A percentile compares a stretch with the other conserved stretches of the same genome.
phyloP scores from a whole-genome alignment of 306 rosid genomes.

The Malus asiatica region DNA sequence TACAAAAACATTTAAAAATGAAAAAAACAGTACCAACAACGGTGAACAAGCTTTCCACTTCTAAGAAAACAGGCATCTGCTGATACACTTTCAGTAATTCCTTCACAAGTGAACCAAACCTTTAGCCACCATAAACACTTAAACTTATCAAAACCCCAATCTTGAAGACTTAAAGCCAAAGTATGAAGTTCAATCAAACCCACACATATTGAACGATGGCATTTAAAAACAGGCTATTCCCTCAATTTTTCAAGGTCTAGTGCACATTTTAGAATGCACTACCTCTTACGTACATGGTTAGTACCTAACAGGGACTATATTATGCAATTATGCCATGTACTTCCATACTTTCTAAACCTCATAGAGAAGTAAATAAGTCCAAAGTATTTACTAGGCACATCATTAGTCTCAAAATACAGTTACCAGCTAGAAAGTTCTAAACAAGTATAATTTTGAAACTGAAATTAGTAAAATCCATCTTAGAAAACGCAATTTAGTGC shows the following conservation, averaged over 20 bases:
- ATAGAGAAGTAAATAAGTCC: background rate
- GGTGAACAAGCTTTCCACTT: too few relatives aligned
- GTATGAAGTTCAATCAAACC: background rate
- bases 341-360: background rate
- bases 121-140: background rate
- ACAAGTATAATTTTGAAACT: background rate
- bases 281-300: background rate
- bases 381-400: background rate
- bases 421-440: background rate
- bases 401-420: background rate
- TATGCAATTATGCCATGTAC: background rate
- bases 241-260: background rate
- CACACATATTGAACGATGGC: background rate
- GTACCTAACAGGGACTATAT: background rate
- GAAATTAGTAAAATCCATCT: background rate
- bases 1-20: too few relatives aligned
- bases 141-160: background rate
- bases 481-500: background rate
- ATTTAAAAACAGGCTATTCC: background rate
- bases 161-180: slow-evolving; percentile 5
- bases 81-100: background rate
- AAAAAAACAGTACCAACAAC: too few relatives aligned
- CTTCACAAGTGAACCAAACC: background rate
- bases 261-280: background rate
- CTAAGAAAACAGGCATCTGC: too few relatives aligned